Evolutionary conservation across 75 land plant genomes (phyloP).

Genomic region (Pinus tabuliformis): DNA sequence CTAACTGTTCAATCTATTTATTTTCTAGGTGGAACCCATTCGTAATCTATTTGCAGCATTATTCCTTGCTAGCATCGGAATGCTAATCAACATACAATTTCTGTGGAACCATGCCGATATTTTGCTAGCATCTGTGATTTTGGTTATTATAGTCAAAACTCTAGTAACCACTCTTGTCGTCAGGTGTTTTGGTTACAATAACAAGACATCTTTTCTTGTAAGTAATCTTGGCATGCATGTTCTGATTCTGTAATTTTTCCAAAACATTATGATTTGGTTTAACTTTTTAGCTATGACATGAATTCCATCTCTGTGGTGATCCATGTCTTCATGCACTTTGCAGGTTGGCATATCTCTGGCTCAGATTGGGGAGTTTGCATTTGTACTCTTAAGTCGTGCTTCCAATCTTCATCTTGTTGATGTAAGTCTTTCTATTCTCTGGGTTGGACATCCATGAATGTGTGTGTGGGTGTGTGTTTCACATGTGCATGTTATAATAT

Average conservation of each 20-base stretch:
- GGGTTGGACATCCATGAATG: too few relatives aligned
- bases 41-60: slow-evolving; percentile 98
- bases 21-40: slow-evolving; percentile 91
- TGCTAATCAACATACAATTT: slow-evolving; percentile 98
- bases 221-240: slow-evolving; percentile 7
- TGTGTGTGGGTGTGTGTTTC: too few relatives aligned
- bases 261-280: too few relatives aligned
- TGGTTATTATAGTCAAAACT: slow-evolving; percentile 89
- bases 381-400: slow-evolving; percentile 98
- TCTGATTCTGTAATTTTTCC: too few relatives aligned
- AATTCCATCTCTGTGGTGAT: too few relatives aligned
- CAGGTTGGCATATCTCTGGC: slow-evolving; percentile 99
- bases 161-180: slow-evolving; percentile 77
- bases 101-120: slow-evolving; percentile 97
- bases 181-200: slow-evolving; percentile 85
- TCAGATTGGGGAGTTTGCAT: slow-evolving; percentile 99
- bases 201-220: slow-evolving; percentile 86
- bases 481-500: too few relatives aligned
- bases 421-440: slow-evolving; percentile 27
- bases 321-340: slow-evolving; percentile 3
- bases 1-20: too few relatives aligned
- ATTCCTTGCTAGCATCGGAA: slow-evolving; percentile 97
- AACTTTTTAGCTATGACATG: too few relatives aligned
- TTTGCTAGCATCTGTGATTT: slow-evolving; percentile 89
- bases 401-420: slow-evolving; percentile 94